Percentiles rank a stretch among this genome's conserved stretches.
phyloP scores from a whole-genome alignment of 2,329 filamentous ascomycete species.

The Cladosporium sp. region DNA sequence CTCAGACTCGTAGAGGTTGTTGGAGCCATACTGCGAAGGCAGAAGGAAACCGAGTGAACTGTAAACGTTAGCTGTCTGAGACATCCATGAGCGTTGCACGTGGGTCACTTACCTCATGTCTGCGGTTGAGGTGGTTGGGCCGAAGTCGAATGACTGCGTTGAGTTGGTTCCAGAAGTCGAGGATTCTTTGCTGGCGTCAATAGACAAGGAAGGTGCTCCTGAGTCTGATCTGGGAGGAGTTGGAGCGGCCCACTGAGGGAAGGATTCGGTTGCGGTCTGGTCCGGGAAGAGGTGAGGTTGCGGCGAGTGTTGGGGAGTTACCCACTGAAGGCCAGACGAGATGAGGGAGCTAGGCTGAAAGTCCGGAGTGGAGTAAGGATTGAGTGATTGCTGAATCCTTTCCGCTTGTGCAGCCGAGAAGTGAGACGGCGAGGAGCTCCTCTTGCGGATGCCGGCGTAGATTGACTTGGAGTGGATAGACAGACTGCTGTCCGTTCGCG shows the following conservation, averaged over 20 bases:
- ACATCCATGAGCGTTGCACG: background rate
- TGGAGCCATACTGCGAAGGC: slow-evolving; percentile 39
- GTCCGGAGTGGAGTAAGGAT: slow-evolving; percentile 16
- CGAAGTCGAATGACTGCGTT: slow-evolving; percentile 32
- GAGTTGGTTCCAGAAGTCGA: slow-evolving; percentile 28
- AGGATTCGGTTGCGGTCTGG: slow-evolving; percentile 30
- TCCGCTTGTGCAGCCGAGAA: slow-evolving; percentile 20
- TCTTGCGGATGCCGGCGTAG: slow-evolving; percentile 18
- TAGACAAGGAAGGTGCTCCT: slow-evolving; percentile 34
- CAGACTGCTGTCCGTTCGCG: slow-evolving; percentile 21
- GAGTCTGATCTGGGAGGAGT: slow-evolving; percentile 40
- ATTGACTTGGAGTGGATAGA: slow-evolving; percentile 19
- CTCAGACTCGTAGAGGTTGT: slow-evolving; percentile 34
- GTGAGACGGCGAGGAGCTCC: slow-evolving; percentile 20
- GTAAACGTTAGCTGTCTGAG: slow-evolving; percentile 5
- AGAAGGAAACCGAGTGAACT: slow-evolving; percentile 41
- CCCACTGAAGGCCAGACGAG: slow-evolving; percentile 31
- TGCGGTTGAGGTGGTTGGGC: slow-evolving; percentile 32
- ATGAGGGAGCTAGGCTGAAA: slow-evolving; percentile 17
- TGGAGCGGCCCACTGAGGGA: slow-evolving; percentile 37
- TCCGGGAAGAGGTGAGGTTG: slow-evolving; percentile 33
- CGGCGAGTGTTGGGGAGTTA: slow-evolving; percentile 39
- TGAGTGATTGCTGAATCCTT: slow-evolving; percentile 16
- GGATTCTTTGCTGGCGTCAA: slow-evolving; percentile 35
- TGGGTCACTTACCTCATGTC: slow-evolving; percentile 38